phyloP scores from a whole-genome alignment of 2,329 filamentous ascomycete genomes.

The Cordyceps cicadae region DNA sequence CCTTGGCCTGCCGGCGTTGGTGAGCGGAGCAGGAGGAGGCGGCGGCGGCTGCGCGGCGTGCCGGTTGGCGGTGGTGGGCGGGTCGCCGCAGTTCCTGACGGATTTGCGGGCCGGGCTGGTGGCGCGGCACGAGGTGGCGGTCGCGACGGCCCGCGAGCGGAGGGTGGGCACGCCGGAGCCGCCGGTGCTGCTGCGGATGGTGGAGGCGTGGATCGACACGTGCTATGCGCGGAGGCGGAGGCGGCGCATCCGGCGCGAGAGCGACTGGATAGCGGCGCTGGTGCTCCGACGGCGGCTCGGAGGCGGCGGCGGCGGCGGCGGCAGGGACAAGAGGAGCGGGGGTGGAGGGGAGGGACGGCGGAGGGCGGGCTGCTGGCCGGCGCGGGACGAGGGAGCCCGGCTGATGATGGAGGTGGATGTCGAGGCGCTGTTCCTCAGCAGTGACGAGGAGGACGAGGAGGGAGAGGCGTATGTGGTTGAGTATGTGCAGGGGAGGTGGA shows the following conservation, averaged over 20 bases:
- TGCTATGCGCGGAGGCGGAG: neutral
- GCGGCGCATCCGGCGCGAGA: neutral
- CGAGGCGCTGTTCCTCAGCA: neutral
- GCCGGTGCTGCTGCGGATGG: constrained; percentile 31
- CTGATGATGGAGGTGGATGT: neutral
- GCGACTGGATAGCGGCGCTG: neutral
- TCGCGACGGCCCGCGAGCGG: neutral
- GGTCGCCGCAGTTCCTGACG: constrained; percentile 30
- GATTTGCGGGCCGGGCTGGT: constrained; percentile 38
- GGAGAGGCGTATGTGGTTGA: neutral
- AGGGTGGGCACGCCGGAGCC: neutral
- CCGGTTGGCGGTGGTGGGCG: constrained; percentile 41
- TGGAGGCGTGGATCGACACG: constrained; percentile 28
- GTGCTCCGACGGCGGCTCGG: neutral
- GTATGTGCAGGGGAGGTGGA: neutral
- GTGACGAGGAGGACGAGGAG: neutral
- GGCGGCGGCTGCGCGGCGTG: constrained; percentile 44
- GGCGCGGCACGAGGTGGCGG: constrained; percentile 23
- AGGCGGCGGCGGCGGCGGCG: neutral
- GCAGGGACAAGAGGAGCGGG: neutral
- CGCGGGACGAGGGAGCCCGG: neutral
- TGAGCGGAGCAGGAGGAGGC: constrained; percentile 17
- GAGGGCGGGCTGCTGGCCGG: neutral
- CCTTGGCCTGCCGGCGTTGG: constrained; percentile 16
- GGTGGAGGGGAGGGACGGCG: too few species aligned